Conservation (phyloP, 306 rosid species). For the Nissolia schottii region DNA sequence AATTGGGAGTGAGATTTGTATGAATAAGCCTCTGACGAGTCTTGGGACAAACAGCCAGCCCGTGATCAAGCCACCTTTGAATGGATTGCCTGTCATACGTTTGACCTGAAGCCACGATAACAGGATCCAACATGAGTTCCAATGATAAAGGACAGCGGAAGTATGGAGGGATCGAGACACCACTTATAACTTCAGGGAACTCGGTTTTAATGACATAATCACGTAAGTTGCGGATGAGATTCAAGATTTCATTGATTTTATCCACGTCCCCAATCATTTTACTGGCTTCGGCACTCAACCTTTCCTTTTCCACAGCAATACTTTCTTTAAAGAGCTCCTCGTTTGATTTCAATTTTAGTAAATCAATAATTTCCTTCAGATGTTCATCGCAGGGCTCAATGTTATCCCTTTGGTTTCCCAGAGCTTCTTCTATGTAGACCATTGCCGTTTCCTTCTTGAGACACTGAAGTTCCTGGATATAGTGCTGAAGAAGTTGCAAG, state of each 20-base stretch:
- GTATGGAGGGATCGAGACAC: constrained; percentile 66
- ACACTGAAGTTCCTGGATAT: constrained; percentile 73
- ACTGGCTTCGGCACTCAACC: constrained; percentile 45
- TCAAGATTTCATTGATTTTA: constrained; percentile 57
- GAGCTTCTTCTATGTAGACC: constrained; percentile 65
- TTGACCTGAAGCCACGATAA: constrained; percentile 94
- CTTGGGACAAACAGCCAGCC: constrained; percentile 80
- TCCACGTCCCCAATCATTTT: constrained; percentile 47
- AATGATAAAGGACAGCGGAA: constrained; percentile 86
- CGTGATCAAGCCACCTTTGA: constrained; percentile 85
- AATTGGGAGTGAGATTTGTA: constrained; percentile 71
- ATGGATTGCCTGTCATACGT: constrained; percentile 80
- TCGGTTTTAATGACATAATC: constrained; percentile 57
- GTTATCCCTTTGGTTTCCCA: constrained; percentile 52
- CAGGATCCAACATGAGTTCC: constrained; percentile 94
- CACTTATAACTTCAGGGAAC: constrained; percentile 40
- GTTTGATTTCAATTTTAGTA: constrained; percentile 58
- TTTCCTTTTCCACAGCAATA: constrained; percentile 83
- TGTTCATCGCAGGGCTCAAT: constrained; percentile 42
- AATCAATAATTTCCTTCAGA: constrained; percentile 53
- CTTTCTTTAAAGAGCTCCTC: constrained; percentile 81
- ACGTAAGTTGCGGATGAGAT: constrained; percentile 58
- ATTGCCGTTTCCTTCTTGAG: constrained; percentile 67
- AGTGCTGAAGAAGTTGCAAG: constrained; percentile 48
- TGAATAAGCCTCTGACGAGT: constrained; percentile 71